A percentile compares a stretch with the other conserved stretches of the same genome.
phyloP scores from a whole-genome alignment of 1,139 yeast genomes.

The Saccharomyces hybrid region DNA sequence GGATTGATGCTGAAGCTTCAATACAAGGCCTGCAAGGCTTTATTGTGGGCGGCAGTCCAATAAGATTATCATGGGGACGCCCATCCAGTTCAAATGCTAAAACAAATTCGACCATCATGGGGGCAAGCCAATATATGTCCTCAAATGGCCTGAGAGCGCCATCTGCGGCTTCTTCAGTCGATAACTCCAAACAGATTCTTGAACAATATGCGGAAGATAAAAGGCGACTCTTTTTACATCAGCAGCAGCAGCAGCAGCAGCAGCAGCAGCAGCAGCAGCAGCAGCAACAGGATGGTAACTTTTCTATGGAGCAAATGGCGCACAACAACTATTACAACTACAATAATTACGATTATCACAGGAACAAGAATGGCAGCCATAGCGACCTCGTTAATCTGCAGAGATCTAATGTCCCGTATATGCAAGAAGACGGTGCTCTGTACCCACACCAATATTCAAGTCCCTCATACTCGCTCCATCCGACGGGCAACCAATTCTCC shows the following conservation, averaged over 20 bases:
- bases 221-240: constrained; percentile 22
- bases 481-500: background rate
- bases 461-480: background rate
- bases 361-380: constrained; percentile 1
- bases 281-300: constrained; percentile 7
- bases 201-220: constrained; percentile 16
- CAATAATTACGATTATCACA: constrained; percentile 5
- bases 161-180: constrained; percentile 2
- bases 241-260: constrained; percentile 15
- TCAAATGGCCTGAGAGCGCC: background rate
- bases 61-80: constrained; percentile 87
- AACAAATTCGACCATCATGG: constrained; percentile 7
- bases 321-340: constrained; percentile 4
- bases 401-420: background rate
- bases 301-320: constrained; percentile 3
- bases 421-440: background rate
- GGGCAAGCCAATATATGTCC: constrained; percentile 1
- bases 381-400: background rate
- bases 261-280: constrained; percentile 14
- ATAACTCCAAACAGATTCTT: constrained; percentile 6
- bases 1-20: constrained; percentile 84
- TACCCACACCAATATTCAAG: background rate
- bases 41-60: constrained; percentile 77
- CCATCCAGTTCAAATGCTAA: constrained; percentile 12
- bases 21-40: constrained; percentile 90